Conservation (phyloP, 139 green algal genomes). For the Pycnococcus provasolii region DNA sequence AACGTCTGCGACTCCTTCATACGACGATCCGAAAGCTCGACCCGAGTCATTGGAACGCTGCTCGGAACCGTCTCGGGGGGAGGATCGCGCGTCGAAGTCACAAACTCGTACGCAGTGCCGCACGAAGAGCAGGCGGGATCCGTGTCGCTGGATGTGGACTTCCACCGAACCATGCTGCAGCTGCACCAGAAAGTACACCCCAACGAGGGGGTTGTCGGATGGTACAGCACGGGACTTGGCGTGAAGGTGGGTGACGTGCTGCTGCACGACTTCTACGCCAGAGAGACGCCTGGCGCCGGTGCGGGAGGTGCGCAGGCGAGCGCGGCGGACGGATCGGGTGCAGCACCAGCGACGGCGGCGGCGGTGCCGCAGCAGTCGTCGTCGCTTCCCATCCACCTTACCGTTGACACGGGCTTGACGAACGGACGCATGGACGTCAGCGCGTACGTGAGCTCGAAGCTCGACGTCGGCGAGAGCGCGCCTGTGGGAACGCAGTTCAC, state of each 20-base stretch:
- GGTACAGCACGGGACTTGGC: constrained; percentile 71
- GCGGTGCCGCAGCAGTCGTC: too few relatives aligned
- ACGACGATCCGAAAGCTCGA: constrained; percentile 64
- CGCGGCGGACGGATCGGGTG: too few relatives aligned
- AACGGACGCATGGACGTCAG: not conserved
- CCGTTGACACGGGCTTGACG: constrained; percentile 60
- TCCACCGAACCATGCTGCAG: constrained; percentile 84
- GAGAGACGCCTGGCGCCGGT: constrained; percentile 7
- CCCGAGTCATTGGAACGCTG: constrained; percentile 89
- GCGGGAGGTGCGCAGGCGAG: too few relatives aligned
- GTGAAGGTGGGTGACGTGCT: constrained; percentile 72
- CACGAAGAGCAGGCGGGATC: constrained; percentile 70
- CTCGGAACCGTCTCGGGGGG: constrained; percentile 63
- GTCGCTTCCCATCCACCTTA: constrained; percentile 52
- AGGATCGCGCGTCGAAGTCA: constrained; percentile 62
- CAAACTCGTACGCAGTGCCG: constrained; percentile 86
- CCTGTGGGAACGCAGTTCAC: constrained; percentile 77
- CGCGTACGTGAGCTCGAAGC: constrained; percentile 56
- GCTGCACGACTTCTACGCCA: constrained; percentile 82
- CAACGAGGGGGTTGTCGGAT: constrained; percentile 51
- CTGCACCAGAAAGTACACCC: constrained; percentile 76
- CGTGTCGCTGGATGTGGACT: constrained; percentile 82
- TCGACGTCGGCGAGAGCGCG: constrained; percentile 43
- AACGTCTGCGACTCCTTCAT: constrained; percentile 88
- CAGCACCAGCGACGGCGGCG: not conserved